Evolutionary conservation across 345 rosid species (phyloP), one percentile per base, ranked within the genome.

Genomic region (Ceriops decandra): DNA sequence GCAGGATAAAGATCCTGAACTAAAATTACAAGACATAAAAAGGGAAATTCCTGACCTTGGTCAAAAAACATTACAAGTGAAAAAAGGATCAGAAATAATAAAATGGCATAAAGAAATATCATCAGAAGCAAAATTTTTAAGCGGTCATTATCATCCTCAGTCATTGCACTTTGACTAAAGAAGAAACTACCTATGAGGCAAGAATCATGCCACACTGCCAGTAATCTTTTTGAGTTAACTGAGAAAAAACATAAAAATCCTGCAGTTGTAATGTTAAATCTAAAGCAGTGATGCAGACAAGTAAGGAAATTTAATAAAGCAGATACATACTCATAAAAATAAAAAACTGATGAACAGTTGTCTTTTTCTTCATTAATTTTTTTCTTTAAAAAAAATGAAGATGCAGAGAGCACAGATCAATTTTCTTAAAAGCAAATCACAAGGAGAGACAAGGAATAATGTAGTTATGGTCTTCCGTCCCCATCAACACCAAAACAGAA

Each of bases 61-160:
- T 20, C 35, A 15, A 27, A 60, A 60, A 17, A 46, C 47, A 27
- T 47, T 51, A 26, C 24, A 5, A 47, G 16, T 5, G 65, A 15
- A 24, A 24, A 30, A 22, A 7, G 16, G 10, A 72, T 53, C 10
- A 59, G 54, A 33, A 5, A 3, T n/a, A 1, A 16, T 20, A 20
- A 1, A 42, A 2, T 54, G 31, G 47, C 2, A 9, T 38, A 38
- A 38, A 38, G 46, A 38, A 38, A 31, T 0, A 26, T 17, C 31
- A 38, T 5, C 26, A 42, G 46, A 52, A 60, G 52, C 9, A 27
- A 49, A 19, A 20, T 26, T 30, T 33, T 61, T 54, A 60, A 42
- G 27, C 64, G 31, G 59, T 77, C 68, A 67, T 56, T 70, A 53
- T 67, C 64, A 52, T 68, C 27, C 66, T 42, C 49, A 13, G 49